A percentile compares a stretch with the other conserved stretches of the same genome.
Conservation (phyloP, 2,329 filamentous ascomycete genomes). For the Cercospora sp. region DNA sequence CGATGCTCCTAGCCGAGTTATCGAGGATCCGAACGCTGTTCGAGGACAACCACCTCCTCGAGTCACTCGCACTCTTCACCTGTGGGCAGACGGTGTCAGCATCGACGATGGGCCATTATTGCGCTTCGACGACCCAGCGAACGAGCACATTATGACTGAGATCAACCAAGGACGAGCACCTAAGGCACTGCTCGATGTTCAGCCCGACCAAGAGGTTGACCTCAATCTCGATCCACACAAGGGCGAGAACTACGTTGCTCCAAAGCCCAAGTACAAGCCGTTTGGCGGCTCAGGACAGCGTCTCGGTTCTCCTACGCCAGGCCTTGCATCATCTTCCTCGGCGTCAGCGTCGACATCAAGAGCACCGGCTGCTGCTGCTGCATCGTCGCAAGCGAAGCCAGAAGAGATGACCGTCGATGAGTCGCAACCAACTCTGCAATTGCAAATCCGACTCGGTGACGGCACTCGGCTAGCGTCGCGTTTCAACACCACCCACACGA, state of each 20-base stretch:
- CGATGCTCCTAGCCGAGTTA: slow-evolving; percentile 66
- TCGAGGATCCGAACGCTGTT: slow-evolving; percentile 60
- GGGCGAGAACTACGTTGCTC: slow-evolving; percentile 69
- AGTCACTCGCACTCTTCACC: slow-evolving; percentile 69
- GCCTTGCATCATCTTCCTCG: slow-evolving; percentile 45
- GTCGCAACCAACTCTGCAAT: slow-evolving; percentile 65
- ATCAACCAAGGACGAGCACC: slow-evolving; percentile 76
- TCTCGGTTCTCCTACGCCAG: slow-evolving; percentile 75
- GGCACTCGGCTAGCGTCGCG: slow-evolving; percentile 74
- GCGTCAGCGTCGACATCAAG: slow-evolving; percentile 29
- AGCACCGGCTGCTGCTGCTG: slow-evolving; percentile 38
- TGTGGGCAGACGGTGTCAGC: slow-evolving; percentile 83
- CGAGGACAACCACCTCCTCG: slow-evolving; percentile 46
- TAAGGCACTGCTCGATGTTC: slow-evolving; percentile 74
- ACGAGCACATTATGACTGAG: slow-evolving; percentile 69
- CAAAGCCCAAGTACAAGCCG: slow-evolving; percentile 74
- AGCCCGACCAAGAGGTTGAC: slow-evolving; percentile 72
- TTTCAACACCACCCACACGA: slow-evolving; percentile 77
- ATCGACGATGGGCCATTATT: slow-evolving; percentile 77
- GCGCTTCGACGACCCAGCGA: slow-evolving; percentile 75
- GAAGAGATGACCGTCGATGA: slow-evolving; percentile 58
- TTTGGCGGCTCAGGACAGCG: slow-evolving; percentile 72
- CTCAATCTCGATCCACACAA: slow-evolving; percentile 74
- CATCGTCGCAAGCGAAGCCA: slow-evolving; percentile 41
- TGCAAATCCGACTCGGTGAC: slow-evolving; percentile 77